These are phyloP conservation scores for Corymbia citriodora DNA, from an alignment of 441 rosid genomes.

Conservation along the genomic window DNA sequence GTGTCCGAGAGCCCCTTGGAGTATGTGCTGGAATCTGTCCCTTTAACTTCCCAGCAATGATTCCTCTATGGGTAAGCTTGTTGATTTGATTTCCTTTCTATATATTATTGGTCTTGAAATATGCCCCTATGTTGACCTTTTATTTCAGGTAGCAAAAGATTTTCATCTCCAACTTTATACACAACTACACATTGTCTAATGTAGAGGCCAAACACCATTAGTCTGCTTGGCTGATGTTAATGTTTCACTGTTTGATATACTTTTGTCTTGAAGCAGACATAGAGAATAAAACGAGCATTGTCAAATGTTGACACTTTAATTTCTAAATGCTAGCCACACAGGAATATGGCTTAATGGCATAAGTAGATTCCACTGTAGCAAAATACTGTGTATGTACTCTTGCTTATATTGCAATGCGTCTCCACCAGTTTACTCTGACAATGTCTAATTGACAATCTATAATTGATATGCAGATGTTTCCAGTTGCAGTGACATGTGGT, in stretches of 20 bases:
- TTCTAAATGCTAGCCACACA: background rate
- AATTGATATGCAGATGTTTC: constrained; percentile 70
- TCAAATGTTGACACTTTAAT: background rate
- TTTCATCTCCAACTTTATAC: background rate
- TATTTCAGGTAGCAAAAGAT: background rate
- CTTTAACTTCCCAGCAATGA: constrained; percentile 97
- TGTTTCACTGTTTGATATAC: background rate
- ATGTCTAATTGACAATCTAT: background rate
- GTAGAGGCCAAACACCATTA: background rate
- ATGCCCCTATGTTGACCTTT: background rate
- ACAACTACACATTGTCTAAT: background rate
- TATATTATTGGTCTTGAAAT: background rate
- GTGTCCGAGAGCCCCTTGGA: constrained; percentile 88
- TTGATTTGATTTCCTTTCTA: background rate
- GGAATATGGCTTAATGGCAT: background rate
- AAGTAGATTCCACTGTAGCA: background rate
- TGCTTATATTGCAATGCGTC: background rate
- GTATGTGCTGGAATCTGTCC: constrained; percentile 97
- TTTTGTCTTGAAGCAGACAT: background rate
- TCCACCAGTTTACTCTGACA: background rate
- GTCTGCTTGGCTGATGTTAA: background rate
- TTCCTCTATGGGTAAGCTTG: constrained; percentile 82
- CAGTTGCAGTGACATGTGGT: constrained; percentile 87
- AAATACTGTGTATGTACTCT: background rate
- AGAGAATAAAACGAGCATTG: background rate